Percentiles rank a stretch among this genome's conserved stretches.
Conservation (phyloP, 2,329 filamentous ascomycete genomes). For the Paraconiothyrium sp. region DNA sequence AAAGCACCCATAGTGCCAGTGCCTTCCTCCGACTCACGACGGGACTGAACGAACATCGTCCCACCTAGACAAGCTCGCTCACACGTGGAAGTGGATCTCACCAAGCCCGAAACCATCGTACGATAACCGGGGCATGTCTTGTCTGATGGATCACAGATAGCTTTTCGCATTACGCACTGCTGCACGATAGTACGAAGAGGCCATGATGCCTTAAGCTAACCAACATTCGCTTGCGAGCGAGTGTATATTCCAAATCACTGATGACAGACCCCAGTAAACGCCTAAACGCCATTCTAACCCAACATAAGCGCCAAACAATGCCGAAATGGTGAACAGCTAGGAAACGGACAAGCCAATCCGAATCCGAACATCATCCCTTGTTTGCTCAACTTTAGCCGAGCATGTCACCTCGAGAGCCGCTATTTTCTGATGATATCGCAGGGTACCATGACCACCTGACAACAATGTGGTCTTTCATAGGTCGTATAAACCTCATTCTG, state of each 20-base stretch:
- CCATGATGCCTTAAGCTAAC: background rate
- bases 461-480: background rate
- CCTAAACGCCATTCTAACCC: background rate
- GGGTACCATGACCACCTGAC: background rate
- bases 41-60: background rate
- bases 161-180: background rate
- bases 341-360: background rate
- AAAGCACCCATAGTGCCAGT: background rate
- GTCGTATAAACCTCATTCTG: too few species aligned
- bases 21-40: background rate
- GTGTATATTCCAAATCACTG: conserved; percentile 13
- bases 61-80: background rate
- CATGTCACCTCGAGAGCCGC: background rate
- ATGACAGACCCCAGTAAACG: background rate
- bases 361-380: background rate
- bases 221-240: conserved; percentile 10
- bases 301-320: conserved; percentile 8
- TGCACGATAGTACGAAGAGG: background rate
- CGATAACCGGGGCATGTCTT: background rate
- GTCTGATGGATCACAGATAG: background rate
- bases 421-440: background rate
- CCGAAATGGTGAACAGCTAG: background rate
- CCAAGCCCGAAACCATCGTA: too few species aligned
- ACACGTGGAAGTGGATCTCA: background rate
- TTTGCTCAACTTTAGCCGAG: background rate